Evolutionary conservation across 805 yeast species (phyloP).

Genomic region (Vanderwaltozyma yarrowii): DNA sequence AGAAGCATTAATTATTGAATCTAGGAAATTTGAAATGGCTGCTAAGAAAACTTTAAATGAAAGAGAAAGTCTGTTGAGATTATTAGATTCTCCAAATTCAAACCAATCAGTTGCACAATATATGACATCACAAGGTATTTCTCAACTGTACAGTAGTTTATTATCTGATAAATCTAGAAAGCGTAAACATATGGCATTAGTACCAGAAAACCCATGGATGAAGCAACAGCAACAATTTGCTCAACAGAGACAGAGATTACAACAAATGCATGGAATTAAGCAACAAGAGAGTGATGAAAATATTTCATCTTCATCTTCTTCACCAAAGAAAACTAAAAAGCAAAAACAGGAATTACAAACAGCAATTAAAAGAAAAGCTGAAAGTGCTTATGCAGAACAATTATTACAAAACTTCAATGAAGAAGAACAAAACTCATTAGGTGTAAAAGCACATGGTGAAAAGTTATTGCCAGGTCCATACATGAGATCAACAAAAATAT

Average conservation of each 20-base stretch:
- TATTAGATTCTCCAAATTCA: constrained; percentile 80
- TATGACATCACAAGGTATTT: constrained; percentile 77
- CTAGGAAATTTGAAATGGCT: constrained; percentile 82
- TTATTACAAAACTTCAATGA: constrained; percentile 39
- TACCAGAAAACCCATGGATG: constrained; percentile 37
- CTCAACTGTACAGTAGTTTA: constrained; percentile 73
- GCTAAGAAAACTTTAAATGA: constrained; percentile 83
- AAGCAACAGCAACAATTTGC: constrained; percentile 34
- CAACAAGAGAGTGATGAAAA: constrained; percentile 4
- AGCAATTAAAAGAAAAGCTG: constrained; percentile 23
- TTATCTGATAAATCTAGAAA: constrained; percentile 56
- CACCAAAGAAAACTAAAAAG: constrained; percentile 19
- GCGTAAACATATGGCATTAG: constrained; percentile 33
- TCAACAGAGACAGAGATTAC: constrained; percentile 27
- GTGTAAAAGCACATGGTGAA: constrained; percentile 70
- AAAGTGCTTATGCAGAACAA: constrained; percentile 28
- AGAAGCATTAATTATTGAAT: constrained; percentile 86
- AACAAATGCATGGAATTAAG: constrained; percentile 18
- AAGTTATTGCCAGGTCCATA: constrained; percentile 68
- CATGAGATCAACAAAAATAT: constrained; percentile 67
- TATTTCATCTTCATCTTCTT: constrained; percentile 4
- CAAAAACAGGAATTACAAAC: constrained; percentile 25
- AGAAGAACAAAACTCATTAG: constrained; percentile 78
- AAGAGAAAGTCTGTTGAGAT: constrained; percentile 63
- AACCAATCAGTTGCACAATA: constrained; percentile 68